Evolutionary conservation across 306 rosid species (phyloP), one percentile per base, ranked within the genome.

Genomic region (Vigna nakashimae): DNA sequence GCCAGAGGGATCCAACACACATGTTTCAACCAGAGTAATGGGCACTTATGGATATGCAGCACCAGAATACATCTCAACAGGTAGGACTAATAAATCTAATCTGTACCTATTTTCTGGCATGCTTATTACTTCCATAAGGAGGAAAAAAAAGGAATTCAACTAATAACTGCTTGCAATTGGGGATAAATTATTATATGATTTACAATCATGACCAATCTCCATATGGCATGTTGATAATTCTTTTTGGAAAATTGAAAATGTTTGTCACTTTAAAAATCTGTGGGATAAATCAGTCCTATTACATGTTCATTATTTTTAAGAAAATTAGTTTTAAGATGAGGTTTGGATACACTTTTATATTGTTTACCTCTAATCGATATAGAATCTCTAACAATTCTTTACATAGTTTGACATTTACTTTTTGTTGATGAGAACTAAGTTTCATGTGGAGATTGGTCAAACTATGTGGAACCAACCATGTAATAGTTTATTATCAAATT

Each of bases 31-130:
- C 26, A 86, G 98, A 85, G 99, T 95, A 6, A 90, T 95, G 98
- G 99, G 99, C 4, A 95, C 98, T n/a, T 88, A 87, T 62, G 98
- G 99, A 56, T 91, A 95, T 78, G 99, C 98, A 14, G 99, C 99
- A 36, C 99, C 99, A 0, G 98, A 95, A 82, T 95, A 95, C 51
- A 86, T 92, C 73, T 86, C 97, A 24, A 95, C 99, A 69, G 99
- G 98, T 90, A 56, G 7, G 4, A 9, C 9, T 42, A 42, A 9
- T 9, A 42, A 42, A 42, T 42, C 3, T 42, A 2, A 42, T 42
- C 0, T 42, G 46, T 9, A 42, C 13, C 12, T 42, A 9, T 42
- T 42, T 42, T 42, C 46, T 42, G 46, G 46, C 13, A 52, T 32
- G 26, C 11, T 18, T 38, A 7, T 70, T 14, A 2, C 32, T 17